Evolutionary conservation across 2,329 filamentous ascomycete species (phyloP), one percentile per base, ranked within the genome.

Genomic region (Xylaria sp.): DNA sequence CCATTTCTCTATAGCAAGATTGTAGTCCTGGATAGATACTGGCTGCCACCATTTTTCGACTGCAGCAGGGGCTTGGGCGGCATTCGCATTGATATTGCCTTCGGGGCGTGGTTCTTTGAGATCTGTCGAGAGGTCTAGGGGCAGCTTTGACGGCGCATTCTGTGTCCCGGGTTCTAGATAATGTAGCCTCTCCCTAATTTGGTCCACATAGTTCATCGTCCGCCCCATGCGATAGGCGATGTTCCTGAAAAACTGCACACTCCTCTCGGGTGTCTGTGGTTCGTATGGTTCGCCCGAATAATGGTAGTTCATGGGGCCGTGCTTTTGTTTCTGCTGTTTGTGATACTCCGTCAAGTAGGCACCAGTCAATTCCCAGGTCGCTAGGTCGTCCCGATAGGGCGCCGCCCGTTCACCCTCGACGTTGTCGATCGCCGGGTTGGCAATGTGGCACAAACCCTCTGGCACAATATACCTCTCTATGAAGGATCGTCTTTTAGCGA

Each of bases 141-240:
- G 39, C 7, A 14, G 11, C 12, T 58, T 54, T 1, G 19, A 30
- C 36, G 48, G 32, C 11, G 27, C 27, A 19, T 50, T 17, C 27
- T 39, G 39, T 6, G 57, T 5, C 17, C 7, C 14, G 2, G 24
- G 36, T 34, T 67, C 68, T 9, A 70, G 42, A 63, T 71, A 71
- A 56, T 68, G 66, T 47, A 75, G 65, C 51, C 74, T 66, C n/a
- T 64, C 47, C 53, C 68, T 71, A 42, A 77, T 72, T n/a, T 67
- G 47, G 3, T 72, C 45, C 19, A 68, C 72, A 47, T 78, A 73
- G 17, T 70, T 66, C 56, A 79, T 68, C 14, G 80, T 82, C 53
- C 73, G 70, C 30, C 82, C 82, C 65, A 83, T 76, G 47, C 82
- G 81, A 68, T 77, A 83, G 24, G 78, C 80, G 21, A 82, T 72